Conservation (phyloP, 495 filamentous ascomycete genomes). For the Diplogelasinospora grovesii region DNA sequence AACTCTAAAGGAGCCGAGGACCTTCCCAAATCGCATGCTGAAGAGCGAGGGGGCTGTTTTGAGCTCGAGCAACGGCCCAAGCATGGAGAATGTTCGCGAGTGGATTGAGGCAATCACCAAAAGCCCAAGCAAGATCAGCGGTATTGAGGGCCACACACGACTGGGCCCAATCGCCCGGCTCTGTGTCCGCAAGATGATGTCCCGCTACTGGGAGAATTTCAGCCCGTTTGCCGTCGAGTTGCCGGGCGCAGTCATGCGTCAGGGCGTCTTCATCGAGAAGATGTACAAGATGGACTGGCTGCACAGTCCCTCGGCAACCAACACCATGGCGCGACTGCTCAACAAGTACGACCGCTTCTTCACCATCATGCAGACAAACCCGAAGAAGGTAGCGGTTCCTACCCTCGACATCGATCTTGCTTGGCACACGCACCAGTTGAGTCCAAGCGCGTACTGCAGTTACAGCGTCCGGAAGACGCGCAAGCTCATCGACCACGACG, state of each 20-base stretch:
- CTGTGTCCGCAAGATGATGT: constrained; percentile 67
- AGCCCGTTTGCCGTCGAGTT: constrained; percentile 69
- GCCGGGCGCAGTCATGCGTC: constrained; percentile 70
- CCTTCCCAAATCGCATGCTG: constrained; percentile 59
- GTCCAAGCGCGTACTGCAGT: constrained; percentile 54
- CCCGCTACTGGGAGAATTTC: constrained; percentile 70
- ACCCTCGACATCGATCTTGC: constrained; percentile 85
- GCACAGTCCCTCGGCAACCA: constrained; percentile 53
- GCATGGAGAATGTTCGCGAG: constrained; percentile 37
- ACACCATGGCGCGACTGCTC: constrained; percentile 62
- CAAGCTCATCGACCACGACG: constrained; percentile 76
- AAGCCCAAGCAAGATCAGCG: constrained; percentile 17
- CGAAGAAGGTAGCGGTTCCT: constrained; percentile 57
- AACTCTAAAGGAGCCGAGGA: constrained; percentile 22
- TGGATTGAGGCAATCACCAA: constrained; percentile 38
- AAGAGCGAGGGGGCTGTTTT: constrained; percentile 29
- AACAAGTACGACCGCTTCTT: constrained; percentile 68
- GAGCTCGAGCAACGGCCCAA: constrained; percentile 10
- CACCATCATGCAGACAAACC: constrained; percentile 51
- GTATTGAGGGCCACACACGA: constrained; percentile 22
- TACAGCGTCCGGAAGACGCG: constrained; percentile 36
- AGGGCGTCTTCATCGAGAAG: constrained; percentile 74
- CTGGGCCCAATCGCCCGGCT: constrained; percentile 32
- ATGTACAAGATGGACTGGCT: constrained; percentile 77
- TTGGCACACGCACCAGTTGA: constrained; percentile 70